Base-by-base conservation (phyloP, 495 filamentous ascomycete genomes). In the Hyaloscypha hepaticicola region DNA sequence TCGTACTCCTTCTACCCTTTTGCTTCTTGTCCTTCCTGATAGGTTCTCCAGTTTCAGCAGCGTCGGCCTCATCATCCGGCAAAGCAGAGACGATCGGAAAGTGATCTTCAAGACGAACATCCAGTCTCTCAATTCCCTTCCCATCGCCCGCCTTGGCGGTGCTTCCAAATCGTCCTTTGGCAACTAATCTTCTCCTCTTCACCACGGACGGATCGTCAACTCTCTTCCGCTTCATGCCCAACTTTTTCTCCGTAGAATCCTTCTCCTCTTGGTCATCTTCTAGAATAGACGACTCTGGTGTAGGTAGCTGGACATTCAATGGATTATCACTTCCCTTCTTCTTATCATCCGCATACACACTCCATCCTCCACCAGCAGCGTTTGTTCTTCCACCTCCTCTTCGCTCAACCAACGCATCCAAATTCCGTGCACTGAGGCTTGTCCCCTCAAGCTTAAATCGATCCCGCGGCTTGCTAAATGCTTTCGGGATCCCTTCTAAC, bases 401-500 rank as follows among this genome's bases (percentile, higher is more conserved):
- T 22, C 87, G 77, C 5, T 82, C 77, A 1, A 91, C 73, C 60
- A 96, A 77, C 1, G 88, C 84, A 14, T 80, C 76, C 4, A 96
- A 77, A 59, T 87, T 90, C 69, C 85, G 85, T 19, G 90, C 88
- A 2, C 82, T 81, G 26, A 96, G 72, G 21, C 78, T 83, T 5
- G 90, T 93, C 1, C 81, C 67, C 62, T 86, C 80, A 0, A 96
- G 74, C 2, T 81, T 78, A 61, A 90, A 92, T 21, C 90, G 79
- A 61, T 87, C 78, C n/a, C 88, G 81, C 12, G 83, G 87, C 3
- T 85, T 78, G 1, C 88, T 91, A 25, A 96, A 79, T 7, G 91
- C 91, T 67, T 89, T 89, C 0, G 92, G 91, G 3, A 96, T 83
- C 1, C 88, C 88, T 57, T 90, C 86, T 9, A 90, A 77, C 6